Evolutionary conservation across 1,284 basidiomycete genomes (phyloP), one percentile per base, ranked within the genome.

Genomic region (Moesziomyces sp.): DNA sequence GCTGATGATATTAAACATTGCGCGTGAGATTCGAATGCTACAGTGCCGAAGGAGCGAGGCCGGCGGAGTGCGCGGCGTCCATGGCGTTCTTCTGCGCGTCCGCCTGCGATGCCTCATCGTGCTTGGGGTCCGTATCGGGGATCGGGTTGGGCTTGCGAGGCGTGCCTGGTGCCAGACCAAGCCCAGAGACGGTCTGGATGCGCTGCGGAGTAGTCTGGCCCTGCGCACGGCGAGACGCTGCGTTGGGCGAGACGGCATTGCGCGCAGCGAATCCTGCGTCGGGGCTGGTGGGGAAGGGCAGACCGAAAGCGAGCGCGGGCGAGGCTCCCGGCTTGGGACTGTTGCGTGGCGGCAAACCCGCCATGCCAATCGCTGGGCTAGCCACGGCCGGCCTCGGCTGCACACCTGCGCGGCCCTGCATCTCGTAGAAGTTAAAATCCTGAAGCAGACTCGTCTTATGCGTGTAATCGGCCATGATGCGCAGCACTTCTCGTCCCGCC

Each of bases 361-460:
- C 52, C 19, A 55, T 7, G 14, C 52, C 61, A 7, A 70, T 23
- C 24, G 53, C 61, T 28, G 67, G 61, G 23, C 58, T 65, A 14
- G 30, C 18, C 34, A 26, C 35, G 14, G 23, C 23, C 21, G 42
- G 35, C 24, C 46, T 23, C n/a, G 18, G 35, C n/a, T 46, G 52
- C 35, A 30, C 34, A 18, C 35, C 46, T 16, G 48, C 28, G 16
- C 51, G 40, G 16, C 56, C 59, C 56, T 79, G 77, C 73, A 73
- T 65, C 64, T 79, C 77, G 52, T 79, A 79, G 47, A 73, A 79
- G 38, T 58, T 56, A 38, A 76, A 76, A 50, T 78, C 78, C 47
- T 75, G 71, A 50, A 80, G 57, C 43, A 80, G 56, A 21, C 63
- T 71, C 44, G 76, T 77, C 63, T 59, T 73, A 19, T 72, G 61